Evolutionary conservation across 75 land plant species (phyloP).

Genomic region (Chamaecyparis obtusa): DNA sequence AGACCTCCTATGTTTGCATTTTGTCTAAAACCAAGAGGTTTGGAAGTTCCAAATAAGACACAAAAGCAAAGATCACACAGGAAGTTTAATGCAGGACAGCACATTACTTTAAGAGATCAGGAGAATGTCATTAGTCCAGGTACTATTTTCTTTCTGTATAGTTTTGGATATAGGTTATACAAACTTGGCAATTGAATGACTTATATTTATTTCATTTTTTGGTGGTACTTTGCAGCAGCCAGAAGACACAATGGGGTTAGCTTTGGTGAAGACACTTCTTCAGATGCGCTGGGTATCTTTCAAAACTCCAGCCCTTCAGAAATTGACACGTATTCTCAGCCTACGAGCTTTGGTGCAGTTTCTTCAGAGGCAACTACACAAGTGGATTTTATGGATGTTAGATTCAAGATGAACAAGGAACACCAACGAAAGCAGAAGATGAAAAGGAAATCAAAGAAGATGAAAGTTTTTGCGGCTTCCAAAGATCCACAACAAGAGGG

Average conservation of each 20-base stretch:
- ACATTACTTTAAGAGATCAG: constrained; percentile 25
- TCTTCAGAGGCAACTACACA: constrained; percentile 3
- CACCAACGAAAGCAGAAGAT: neutral
- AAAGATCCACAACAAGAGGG: neutral
- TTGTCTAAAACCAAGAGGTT: constrained; percentile 83
- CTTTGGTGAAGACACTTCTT: constrained; percentile 19
- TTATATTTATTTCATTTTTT: neutral
- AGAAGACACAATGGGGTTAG: constrained; percentile 32
- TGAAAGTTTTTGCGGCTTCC: neutral
- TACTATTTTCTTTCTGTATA: neutral
- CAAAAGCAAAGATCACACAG: constrained; percentile 83
- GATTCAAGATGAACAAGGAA: neutral
- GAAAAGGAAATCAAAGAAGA: constrained; percentile 10
- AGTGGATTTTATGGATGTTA: constrained; percentile 6
- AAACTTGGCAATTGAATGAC: neutral
- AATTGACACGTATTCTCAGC: constrained; percentile 4
- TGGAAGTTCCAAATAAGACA: constrained; percentile 70
- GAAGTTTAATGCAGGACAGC: constrained; percentile 46
- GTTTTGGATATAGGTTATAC: neutral
- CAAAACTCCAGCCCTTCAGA: constrained; percentile 10
- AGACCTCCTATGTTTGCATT: constrained; percentile 91
- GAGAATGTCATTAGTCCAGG: neutral
- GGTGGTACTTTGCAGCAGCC: neutral
- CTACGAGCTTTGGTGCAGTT: constrained; percentile 1
- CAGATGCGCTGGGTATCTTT: constrained; percentile 10